Evolutionary conservation across 2,329 filamentous ascomycete genomes (phyloP).

Genomic region (Dryadomyces sulphureus): DNA sequence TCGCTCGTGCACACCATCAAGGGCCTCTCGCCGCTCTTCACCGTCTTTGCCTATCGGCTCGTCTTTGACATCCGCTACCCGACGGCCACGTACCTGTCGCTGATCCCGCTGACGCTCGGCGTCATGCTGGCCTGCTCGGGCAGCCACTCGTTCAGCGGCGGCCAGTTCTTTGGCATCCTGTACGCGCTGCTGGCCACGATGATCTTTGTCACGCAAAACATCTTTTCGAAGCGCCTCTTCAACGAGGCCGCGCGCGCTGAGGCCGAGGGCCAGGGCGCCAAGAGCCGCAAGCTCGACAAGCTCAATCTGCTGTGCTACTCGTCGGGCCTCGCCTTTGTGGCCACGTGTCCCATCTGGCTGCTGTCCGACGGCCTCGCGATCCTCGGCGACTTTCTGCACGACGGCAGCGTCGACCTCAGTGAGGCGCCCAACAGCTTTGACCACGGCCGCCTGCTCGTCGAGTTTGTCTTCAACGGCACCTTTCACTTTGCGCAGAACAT

Average conservation of each 20-base stretch:
- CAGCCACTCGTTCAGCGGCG: constrained; percentile 52
- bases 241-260: constrained; percentile 84
- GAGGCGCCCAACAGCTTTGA: constrained; percentile 53
- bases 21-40: constrained; percentile 88
- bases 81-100: constrained; percentile 69
- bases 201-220: constrained; percentile 96
- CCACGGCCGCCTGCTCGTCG: constrained; percentile 58
- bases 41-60: constrained; percentile 80
- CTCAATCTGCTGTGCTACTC: constrained; percentile 94
- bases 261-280: constrained; percentile 48
- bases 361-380: constrained; percentile 75
- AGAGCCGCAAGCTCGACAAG: constrained; percentile 78
- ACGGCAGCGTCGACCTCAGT: constrained; percentile 57
- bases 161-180: constrained; percentile 77
- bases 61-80: constrained; percentile 85
- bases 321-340: constrained; percentile 78
- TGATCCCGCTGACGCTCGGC: constrained; percentile 83
- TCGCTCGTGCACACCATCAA: constrained; percentile 98
- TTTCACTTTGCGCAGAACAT: constrained; percentile 97
- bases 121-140: constrained; percentile 94
- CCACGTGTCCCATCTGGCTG: constrained; percentile 86
- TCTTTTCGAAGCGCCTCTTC: constrained; percentile 95
- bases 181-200: constrained; percentile 83
- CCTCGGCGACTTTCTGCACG: constrained; percentile 61
- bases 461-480: constrained; percentile 92